Base-by-base conservation (phyloP, 306 rosid species). In the Glycine tomentella region DNA sequence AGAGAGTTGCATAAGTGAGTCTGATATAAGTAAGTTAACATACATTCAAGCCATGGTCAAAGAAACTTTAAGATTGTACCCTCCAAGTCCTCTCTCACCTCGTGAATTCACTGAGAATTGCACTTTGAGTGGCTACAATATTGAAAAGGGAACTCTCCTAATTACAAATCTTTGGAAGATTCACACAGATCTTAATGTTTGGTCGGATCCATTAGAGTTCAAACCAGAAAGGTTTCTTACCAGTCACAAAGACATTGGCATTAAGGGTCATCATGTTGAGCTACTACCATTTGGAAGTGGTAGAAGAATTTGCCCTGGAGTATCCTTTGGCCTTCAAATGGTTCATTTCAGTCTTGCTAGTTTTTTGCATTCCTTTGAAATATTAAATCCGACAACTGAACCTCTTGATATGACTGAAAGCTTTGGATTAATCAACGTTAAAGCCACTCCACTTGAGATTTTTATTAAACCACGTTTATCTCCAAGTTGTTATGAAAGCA, bases 221-320 rank as follows among this genome's bases (percentile, higher is more conserved):
- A 77, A 77, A 3, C 86, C 86, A n/a, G 75, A 83, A 62, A 77
- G 86, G 12, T 83, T 83, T 12, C 69, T 77, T 14, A 83, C 79
- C 2, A 77, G 69, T 61, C 75, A 83, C 9, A 77, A 62, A 71
- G 69, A 83, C n/a, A 13, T 83, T 77, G 74, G 77, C 14, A 42
- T 77, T 5, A 63, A 17, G 8, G 86, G 82, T n/a, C 42, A 31
- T 4, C 62, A 83, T 75, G 75, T 75, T 58, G 81, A 67, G 64
- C 7, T 82, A n/a, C 15, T 82, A 16, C 85, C 85, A 48, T 83
- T 83, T 77, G 82, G 86, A 71, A 31, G 79, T 33, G 86, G 86
- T 5, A 77, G 82, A 63, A 69, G 85, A 4, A 69, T 75, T 0
- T 82, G 85, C 50, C 66, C 84, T 0, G 84, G 76, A 74, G 13